phyloP scores from a whole-genome alignment of 768 basidiomycete genomes.

The Suillus discolor region DNA sequence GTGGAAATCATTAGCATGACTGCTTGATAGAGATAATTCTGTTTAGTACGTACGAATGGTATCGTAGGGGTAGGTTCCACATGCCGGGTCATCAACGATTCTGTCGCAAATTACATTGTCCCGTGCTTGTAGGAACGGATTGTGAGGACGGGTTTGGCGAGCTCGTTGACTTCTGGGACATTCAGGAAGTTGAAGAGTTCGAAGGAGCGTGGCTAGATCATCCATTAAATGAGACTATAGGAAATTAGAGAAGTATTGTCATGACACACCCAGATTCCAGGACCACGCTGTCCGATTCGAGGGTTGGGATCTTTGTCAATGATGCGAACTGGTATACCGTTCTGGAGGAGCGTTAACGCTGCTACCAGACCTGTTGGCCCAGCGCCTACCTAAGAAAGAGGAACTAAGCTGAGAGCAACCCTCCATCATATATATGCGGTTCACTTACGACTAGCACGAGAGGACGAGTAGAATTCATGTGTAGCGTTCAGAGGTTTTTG shows the following conservation, averaged over 20 bases:
- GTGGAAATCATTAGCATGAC: not conserved
- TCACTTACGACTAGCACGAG: constrained; percentile 8
- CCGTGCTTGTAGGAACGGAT: constrained; percentile 35
- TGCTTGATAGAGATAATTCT: not conserved
- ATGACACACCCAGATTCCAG: constrained; percentile 36
- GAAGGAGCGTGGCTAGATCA: constrained; percentile 41
- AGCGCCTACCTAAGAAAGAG: constrained; percentile 41
- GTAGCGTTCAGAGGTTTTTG: not conserved
- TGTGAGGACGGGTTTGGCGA: constrained; percentile 27
- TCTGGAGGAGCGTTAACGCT: constrained; percentile 39
- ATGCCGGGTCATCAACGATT: constrained; percentile 20
- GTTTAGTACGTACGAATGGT: constrained; percentile 26
- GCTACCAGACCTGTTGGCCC: constrained; percentile 49
- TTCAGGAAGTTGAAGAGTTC: constrained; percentile 43
- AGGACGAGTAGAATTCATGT: not conserved
- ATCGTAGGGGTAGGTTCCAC: constrained; percentile 22
- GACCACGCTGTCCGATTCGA: constrained; percentile 40
- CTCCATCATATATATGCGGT: not conserved
- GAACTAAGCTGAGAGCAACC: not conserved
- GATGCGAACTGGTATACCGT: constrained; percentile 24
- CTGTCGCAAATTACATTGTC: not conserved
- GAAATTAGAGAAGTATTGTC: too few relatives aligned
- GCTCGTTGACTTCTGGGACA: constrained; percentile 37
- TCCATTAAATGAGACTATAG: not conserved
- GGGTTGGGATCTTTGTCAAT: constrained; percentile 22